Base-by-base conservation (phyloP, 371 early-diverging fungal genomes). In the Entomophthora muscae region DNA sequence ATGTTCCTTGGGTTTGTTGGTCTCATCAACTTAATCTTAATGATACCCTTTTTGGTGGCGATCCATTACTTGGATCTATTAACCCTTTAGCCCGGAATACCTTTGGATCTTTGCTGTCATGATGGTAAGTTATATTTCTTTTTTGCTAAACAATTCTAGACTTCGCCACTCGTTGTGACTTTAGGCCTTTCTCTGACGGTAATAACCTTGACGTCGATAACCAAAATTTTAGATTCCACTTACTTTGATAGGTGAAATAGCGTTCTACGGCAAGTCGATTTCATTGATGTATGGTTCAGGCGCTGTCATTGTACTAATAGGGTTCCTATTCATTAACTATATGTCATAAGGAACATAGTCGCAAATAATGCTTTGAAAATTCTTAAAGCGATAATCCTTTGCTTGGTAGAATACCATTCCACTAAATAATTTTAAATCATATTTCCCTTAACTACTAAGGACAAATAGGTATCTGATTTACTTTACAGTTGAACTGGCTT, bases 1-100 rank as follows among this genome's bases (percentile, higher is more conserved):
- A 67, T 87, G 53, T 91, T 91, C 65, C 84, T 91, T 70, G 90
- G 90, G 3, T 82, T 81, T 56, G 88, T 91, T 1, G 90, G 91
- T 1, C 65, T 83, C n/a, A 83, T 84, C 61, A 88, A 86, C 68
- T 67, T 82, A 1, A 27, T 86, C 27, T 65, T 84, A 2, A 68
- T 90, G 29, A 83, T 86, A 83, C 90, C 90, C 0, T 63, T 79
- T 0, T 80, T 90, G 64, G 68, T 72, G 2, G 17, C 87, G 7
- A 64, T 90, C n/a, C 83, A 89, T 67, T 72, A 63, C 60, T 66
- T 73, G 3, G 86, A 83, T 0, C 28, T 26, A 12, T 55, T 58
- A 28, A 5, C 30, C 23, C n/a, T n/a, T 28, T 32, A 58, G 58
- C 17, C 26, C 62, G 3, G 62, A 62, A 17, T 62, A 62, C 24